Conservation (phyloP, 352 stramenopile species). For the Phytophthora colocasiae region DNA sequence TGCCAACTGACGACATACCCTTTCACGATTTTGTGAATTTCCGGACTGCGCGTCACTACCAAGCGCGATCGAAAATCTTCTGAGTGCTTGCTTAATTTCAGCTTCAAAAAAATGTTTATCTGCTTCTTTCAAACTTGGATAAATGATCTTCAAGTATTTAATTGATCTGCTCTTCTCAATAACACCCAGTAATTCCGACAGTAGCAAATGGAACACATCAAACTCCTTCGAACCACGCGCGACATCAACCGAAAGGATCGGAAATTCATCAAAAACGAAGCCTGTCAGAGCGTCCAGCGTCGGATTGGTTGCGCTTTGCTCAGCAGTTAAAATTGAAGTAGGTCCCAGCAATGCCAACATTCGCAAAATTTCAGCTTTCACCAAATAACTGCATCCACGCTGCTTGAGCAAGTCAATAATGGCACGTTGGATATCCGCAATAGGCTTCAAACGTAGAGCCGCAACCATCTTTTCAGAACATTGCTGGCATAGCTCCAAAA, state of each 20-base stretch:
- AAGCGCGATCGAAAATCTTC: slow-evolving; percentile 42
- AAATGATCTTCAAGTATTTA: slow-evolving; percentile 58
- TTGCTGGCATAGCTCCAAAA: slow-evolving; percentile 50
- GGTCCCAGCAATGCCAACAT: slow-evolving; percentile 48
- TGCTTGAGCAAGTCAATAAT: slow-evolving; percentile 48
- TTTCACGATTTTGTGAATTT: slow-evolving; percentile 6
- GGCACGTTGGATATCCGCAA: slow-evolving; percentile 49
- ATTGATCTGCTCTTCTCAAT: slow-evolving; percentile 61
- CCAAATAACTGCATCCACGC: slow-evolving; percentile 52
- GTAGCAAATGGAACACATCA: slow-evolving; percentile 66
- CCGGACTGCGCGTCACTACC: background rate
- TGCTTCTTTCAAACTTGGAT: slow-evolving; percentile 71
- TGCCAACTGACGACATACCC: slow-evolving; percentile 26
- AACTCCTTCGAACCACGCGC: slow-evolving; percentile 65
- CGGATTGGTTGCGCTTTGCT: slow-evolving; percentile 12
- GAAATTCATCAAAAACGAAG: slow-evolving; percentile 81
- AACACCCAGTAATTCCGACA: slow-evolving; percentile 57
- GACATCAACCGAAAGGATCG: slow-evolving; percentile 78
- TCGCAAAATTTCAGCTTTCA: slow-evolving; percentile 65
- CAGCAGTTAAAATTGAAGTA: slow-evolving; percentile 11
- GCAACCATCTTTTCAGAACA: slow-evolving; percentile 44
- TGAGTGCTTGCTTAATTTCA: slow-evolving; percentile 59
- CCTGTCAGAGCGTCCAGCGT: slow-evolving; percentile 45
- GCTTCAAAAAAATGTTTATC: slow-evolving; percentile 56
- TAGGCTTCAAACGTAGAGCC: slow-evolving; percentile 35